phyloP scores from a whole-genome alignment of 352 stramenopile species.

The Pythium oligandrum region DNA sequence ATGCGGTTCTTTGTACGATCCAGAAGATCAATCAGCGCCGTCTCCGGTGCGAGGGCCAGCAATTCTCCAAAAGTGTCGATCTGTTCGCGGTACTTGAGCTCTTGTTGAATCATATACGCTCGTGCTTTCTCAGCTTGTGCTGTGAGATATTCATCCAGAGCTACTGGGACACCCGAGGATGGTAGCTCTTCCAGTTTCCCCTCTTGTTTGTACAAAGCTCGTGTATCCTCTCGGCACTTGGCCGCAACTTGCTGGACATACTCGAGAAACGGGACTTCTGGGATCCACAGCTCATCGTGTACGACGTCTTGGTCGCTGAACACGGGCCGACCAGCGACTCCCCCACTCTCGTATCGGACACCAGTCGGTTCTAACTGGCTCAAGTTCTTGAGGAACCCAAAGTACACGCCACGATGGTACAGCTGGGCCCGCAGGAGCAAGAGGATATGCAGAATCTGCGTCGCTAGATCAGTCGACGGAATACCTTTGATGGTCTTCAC shows the following conservation, averaged over 20 bases:
- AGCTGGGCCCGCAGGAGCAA: slow-evolving; percentile 56
- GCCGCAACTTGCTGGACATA: slow-evolving; percentile 51
- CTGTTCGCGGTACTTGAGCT: slow-evolving; percentile 51
- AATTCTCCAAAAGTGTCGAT: slow-evolving; percentile 59
- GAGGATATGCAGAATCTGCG: slow-evolving; percentile 30
- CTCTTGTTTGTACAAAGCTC: slow-evolving; percentile 47
- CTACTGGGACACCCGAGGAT: slow-evolving; percentile 49
- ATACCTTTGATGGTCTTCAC: slow-evolving; percentile 4
- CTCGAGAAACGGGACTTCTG: slow-evolving; percentile 33
- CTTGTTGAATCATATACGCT: slow-evolving; percentile 45
- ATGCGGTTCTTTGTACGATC: slow-evolving; percentile 21
- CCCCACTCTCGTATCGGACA: slow-evolving; percentile 27
- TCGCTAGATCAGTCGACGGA: slow-evolving; percentile 3
- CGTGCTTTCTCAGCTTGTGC: slow-evolving; percentile 57
- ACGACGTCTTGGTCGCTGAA: slow-evolving; percentile 40
- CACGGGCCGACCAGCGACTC: slow-evolving; percentile 10
- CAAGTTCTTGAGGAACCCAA: slow-evolving; percentile 47
- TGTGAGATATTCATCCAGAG: slow-evolving; percentile 68
- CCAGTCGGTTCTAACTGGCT: slow-evolving; percentile 40
- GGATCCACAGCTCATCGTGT: slow-evolving; percentile 27
- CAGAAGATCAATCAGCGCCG: slow-evolving; percentile 35
- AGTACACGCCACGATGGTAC: slow-evolving; percentile 58
- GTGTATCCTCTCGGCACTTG: slow-evolving; percentile 56
- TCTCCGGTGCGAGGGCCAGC: slow-evolving; percentile 40
- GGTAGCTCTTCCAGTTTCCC: slow-evolving; percentile 66